These are phyloP conservation scores for Wickerhamomyces pijperi DNA, from an alignment of 805 yeast genomes.

Conservation along the genomic window DNA sequence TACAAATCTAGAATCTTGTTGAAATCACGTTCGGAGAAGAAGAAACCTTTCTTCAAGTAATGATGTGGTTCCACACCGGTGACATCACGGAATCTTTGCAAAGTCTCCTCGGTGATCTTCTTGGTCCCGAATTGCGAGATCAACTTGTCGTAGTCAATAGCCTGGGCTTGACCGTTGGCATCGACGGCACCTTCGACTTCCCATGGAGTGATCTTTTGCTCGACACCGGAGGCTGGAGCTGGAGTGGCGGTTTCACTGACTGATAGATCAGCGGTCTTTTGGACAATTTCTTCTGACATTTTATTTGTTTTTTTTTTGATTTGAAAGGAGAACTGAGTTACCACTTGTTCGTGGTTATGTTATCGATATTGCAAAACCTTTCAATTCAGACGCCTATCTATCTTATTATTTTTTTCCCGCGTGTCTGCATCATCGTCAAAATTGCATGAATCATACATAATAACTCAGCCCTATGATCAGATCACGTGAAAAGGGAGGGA, in stretches of 20 bases:
- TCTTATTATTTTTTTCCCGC: no score
- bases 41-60: constrained; percentile 79
- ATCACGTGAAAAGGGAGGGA: neutral
- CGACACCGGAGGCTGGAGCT: constrained; percentile 2
- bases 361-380: no score
- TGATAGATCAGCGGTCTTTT: constrained; percentile 5
- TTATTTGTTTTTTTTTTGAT: neutral
- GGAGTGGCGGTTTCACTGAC: constrained; percentile 1
- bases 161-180: constrained; percentile 85
- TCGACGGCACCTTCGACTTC: constrained; percentile 93
- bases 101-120: constrained; percentile 54
- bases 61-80: constrained; percentile 93
- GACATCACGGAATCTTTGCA: constrained; percentile 62
- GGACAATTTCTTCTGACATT: constrained; percentile 6
- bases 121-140: constrained; percentile 82
- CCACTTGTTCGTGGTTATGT: no score
- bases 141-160: constrained; percentile 84
- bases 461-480: no score
- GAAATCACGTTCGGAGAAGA: constrained; percentile 86
- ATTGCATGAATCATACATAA: no score
- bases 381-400: no score
- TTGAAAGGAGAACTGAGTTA: no score
- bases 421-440: no score
- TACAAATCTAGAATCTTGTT: constrained; percentile 70
- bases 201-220: constrained; percentile 74